Conservation (phyloP, 2,329 filamentous ascomycete genomes). For the Alternaria burnsii region DNA sequence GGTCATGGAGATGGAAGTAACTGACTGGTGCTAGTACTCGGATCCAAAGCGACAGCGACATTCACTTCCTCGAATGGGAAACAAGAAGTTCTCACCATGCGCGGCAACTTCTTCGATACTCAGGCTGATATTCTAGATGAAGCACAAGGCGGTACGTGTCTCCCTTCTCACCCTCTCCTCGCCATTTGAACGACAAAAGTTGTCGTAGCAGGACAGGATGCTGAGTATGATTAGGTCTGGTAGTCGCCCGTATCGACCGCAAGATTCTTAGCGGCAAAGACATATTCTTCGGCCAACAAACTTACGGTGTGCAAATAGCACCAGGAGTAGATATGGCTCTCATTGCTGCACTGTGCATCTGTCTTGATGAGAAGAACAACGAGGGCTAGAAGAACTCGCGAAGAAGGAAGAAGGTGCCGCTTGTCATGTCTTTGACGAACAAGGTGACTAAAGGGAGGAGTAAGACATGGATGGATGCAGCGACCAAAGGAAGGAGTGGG, state of each 20-base stretch:
- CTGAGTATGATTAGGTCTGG: constrained; percentile 39
- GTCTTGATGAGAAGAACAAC: constrained; percentile 65
- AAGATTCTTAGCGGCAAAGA: constrained; percentile 66
- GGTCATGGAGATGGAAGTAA: neutral
- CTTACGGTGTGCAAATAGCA: constrained; percentile 70
- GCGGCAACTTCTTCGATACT: constrained; percentile 68
- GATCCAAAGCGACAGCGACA: constrained; percentile 64
- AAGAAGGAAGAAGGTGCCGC: neutral
- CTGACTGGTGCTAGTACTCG: constrained; percentile 53
- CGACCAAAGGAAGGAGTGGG: neutral
- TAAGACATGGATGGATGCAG: neutral
- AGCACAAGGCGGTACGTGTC: constrained; percentile 37
- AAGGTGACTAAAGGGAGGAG: neutral
- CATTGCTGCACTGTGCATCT: constrained; percentile 72
- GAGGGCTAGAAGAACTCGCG: constrained; percentile 9
- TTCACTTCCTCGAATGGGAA: constrained; percentile 54
- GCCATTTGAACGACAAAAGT: neutral
- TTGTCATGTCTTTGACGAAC: neutral
- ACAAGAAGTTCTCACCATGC: constrained; percentile 57
- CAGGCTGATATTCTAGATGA: constrained; percentile 66
- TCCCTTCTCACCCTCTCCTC: neutral
- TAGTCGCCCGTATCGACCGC: constrained; percentile 68
- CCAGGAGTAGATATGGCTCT: constrained; percentile 72
- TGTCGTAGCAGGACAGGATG: neutral
- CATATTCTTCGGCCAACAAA: constrained; percentile 68